Evolutionary conservation across 371 early-diverging fungal genomes (phyloP), one percentile per base, ranked within the genome.

Genomic region (Saksenaea vasiformis): DNA sequence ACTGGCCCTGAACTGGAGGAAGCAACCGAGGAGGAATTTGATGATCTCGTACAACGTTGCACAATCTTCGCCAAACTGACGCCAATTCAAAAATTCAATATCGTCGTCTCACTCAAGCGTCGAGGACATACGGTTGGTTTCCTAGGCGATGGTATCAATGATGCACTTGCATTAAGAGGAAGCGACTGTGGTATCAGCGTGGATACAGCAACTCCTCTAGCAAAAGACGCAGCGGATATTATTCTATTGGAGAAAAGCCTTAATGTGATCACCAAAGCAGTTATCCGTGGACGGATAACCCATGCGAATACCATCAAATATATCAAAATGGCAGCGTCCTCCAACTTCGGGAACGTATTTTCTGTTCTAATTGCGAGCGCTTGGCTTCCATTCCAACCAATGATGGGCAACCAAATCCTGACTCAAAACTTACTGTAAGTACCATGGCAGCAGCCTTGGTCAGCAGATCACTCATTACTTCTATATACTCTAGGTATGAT

Each of bases 111-210:
- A 19, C 65, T 81, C 47, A 78, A 85, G 67, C 65, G 74, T 3
- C 58, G 64, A 36, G 71, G 75, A 27, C 75, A 75, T 43, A 76
- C 78, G 26, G 82, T 81, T 19, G 83, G 82, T 31, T 80, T 85
- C 28, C 74, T 93, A 2, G 99, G 99, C 28, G 99, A 99, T 75
- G 99, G 99, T 43, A 91, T 96, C 66, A 99, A 98, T 69, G 98
- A 98, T 70, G 91, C 94, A 1, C 94, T 93, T 15, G 95, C 97
- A 2, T 76, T 98, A n/a, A 88, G 88, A 0, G 88, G 85, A 38
- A 87, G 93, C 7, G 90, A 94, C 64, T 85, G 95, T 15, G 96
- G 97, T 4, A 86, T 97, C 35, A 88, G 93, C 0, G 83, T 97
- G 31, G 85, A 87, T 58, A 85, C 89, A 1, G 93, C 90, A 8